Base-by-base conservation (phyloP, 495 filamentous ascomycete genomes). In the Podospora pseudocomata region DNA sequence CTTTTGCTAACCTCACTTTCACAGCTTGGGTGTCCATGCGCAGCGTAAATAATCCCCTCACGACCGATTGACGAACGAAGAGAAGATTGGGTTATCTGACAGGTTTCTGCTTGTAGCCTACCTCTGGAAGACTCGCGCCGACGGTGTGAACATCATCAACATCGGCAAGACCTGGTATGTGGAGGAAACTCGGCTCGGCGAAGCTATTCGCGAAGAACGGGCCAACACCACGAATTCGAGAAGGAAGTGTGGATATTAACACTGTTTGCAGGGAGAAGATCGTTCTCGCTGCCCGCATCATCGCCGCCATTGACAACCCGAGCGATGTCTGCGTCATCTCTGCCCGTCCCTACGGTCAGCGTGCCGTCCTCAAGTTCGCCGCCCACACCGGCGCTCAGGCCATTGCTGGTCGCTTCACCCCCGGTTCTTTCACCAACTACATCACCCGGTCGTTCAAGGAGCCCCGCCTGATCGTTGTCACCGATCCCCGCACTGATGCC, bases 371-470 rank as follows among this genome's bases (percentile, higher is more conserved):
- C 80, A 99, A 99, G 88, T 99, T 97, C 86, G 94, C 94, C 75
- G 84, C 91, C 69, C 93, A 99, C 88, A 99, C 94, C 74, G 94
- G 95, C 83, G 93, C 94, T 78, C 92, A 92, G 77, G 92, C 95
- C 80, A 99, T 99, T 80, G 96, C 95, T 76, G 95, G 95, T 86
- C 94, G 95, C 82, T 99, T 99, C 90, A 99, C 95, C 78, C 95
- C 95, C 78, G 95, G 95, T 88, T 97, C 96, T 82, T 99, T 99
- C 91, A 99, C 95, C 88, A 99, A 99, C 86, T 99, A 99, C 91
- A 99, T 97, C 90, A 99, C 95, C 81, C 96, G 95, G 79, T 97
- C 95, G 76, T 99, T 99, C 91, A 98, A 97, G 90, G 95, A 99
- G 86, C 95, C 95, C 78, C 96, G 95, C 80, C 89, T 99, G 75